phyloP scores from a whole-genome alignment of 805 yeast species.

The Candida koratica region DNA sequence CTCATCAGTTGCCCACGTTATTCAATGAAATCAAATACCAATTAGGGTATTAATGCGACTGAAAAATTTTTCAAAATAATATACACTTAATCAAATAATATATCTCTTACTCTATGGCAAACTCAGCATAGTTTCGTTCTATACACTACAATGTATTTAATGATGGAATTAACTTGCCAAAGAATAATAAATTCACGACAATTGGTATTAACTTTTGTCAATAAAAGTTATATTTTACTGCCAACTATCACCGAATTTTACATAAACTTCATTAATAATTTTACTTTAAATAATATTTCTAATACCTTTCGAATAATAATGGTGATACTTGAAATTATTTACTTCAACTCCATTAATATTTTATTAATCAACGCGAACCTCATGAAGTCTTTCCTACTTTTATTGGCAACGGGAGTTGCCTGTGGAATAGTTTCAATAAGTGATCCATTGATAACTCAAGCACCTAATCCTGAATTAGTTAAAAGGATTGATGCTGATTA shows the following conservation, averaged over 20 bases:
- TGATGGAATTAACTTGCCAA: slow-evolving; percentile 44
- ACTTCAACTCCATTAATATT: no score
- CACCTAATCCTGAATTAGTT: slow-evolving; percentile 6
- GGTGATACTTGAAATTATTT: no score
- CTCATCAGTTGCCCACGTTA: slow-evolving; percentile 31
- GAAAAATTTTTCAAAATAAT: slow-evolving; percentile 3
- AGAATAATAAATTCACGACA: slow-evolving; percentile 17
- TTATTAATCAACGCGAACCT: no score
- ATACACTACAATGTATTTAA: slow-evolving; percentile 31
- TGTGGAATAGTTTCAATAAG: not conserved
- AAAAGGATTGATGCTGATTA: slow-evolving; percentile 15
- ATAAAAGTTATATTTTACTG: slow-evolving; percentile 10
- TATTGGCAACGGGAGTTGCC: not conserved
- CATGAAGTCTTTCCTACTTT: not conserved
- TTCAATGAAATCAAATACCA: slow-evolving; percentile 29
- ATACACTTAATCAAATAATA: not conserved
- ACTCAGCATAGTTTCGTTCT: slow-evolving; percentile 44
- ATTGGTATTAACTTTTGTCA: slow-evolving; percentile 11
- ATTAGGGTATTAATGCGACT: slow-evolving; percentile 10
- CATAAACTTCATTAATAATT: slow-evolving; percentile 1
- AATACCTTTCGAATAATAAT: no score
- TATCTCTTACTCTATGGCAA: slow-evolving; percentile 22
- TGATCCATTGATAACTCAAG: slow-evolving; percentile 8
- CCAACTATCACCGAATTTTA: slow-evolving; percentile 5
- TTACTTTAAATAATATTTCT: no score